Percentiles rank a stretch among this genome's conserved stretches.
These are phyloP conservation scores for Candida khao-thaluensis DNA, from an alignment of 805 yeast species.

Conservation along the genomic window DNA sequence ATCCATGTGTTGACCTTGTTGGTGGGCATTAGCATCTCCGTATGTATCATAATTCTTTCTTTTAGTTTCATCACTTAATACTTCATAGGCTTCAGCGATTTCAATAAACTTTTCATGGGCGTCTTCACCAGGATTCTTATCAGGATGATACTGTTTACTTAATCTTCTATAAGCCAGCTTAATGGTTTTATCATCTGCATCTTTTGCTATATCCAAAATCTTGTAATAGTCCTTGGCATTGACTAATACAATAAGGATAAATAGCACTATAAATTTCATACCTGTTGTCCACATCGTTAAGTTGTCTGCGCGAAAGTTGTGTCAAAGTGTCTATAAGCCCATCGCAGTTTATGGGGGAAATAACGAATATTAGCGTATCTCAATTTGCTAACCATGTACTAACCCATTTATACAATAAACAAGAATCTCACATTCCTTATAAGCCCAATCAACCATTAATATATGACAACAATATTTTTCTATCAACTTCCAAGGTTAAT, in stretches of 20 bases:
- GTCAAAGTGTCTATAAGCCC: no score
- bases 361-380: conserved; percentile 33
- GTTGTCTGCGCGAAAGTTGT: no score
- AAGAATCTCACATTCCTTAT: conserved; percentile 66
- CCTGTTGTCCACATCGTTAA: conserved; percentile 5
- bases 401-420: conserved; percentile 79
- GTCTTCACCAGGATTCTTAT: conserved; percentile 80
- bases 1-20: conserved; percentile 16
- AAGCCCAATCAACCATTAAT: conserved; percentile 43
- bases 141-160: conserved; percentile 90
- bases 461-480: conserved; percentile 47
- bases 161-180: conserved; percentile 80
- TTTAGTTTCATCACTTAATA: conserved; percentile 70
- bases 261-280: conserved; percentile 4
- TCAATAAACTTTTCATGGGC: conserved; percentile 88
- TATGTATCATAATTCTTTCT: conserved; percentile 65
- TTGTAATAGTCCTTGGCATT: conserved; percentile 49
- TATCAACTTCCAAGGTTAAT: conserved; percentile 17
- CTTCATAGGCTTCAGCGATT: conserved; percentile 91
- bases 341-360: conserved; percentile 9
- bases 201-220: conserved; percentile 65
- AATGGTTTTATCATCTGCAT: conserved; percentile 77
- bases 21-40: conserved; percentile 63
- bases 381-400: conserved; percentile 72
- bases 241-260: conserved; percentile 6